These are phyloP conservation scores for Alternaria brassicae DNA, from an alignment of 2,329 filamentous ascomycete species.

Conservation along the genomic window DNA sequence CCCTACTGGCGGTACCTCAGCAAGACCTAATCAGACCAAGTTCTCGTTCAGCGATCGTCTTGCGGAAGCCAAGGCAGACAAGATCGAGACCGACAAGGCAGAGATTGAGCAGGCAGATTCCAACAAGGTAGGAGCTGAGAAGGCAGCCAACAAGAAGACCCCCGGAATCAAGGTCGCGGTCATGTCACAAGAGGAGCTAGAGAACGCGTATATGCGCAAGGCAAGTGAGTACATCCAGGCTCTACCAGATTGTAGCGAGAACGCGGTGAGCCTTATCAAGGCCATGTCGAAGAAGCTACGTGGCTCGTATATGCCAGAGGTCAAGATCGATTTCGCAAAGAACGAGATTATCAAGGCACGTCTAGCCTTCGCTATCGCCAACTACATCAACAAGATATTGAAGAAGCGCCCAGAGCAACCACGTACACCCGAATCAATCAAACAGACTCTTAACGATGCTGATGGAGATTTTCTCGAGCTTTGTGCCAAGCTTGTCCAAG, in stretches of 20 bases:
- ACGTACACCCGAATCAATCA: slow-evolving; percentile 19
- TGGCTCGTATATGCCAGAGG: slow-evolving; percentile 12
- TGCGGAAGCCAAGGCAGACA: not conserved
- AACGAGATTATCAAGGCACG: slow-evolving; percentile 24
- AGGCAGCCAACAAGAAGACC: not conserved
- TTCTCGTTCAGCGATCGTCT: slow-evolving; percentile 12
- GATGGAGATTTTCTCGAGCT: slow-evolving; percentile 35
- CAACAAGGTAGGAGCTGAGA: not conserved
- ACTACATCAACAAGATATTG: slow-evolving; percentile 27
- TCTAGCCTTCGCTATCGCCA: slow-evolving; percentile 29
- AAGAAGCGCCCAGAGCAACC: slow-evolving; percentile 15
- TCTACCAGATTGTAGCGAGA: slow-evolving; percentile 12
- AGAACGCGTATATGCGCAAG: slow-evolving; percentile 25
- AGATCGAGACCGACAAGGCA: not conserved
- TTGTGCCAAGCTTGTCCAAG: slow-evolving; percentile 28
- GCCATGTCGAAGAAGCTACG: slow-evolving; percentile 28
- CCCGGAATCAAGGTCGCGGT: not conserved
- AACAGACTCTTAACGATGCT: slow-evolving; percentile 20
- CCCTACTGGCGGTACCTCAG: not conserved
- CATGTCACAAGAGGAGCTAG: slow-evolving; percentile 14
- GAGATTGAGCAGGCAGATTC: not conserved
- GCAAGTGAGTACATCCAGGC: slow-evolving; percentile 26
- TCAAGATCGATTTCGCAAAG: slow-evolving; percentile 7
- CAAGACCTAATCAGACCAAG: slow-evolving; percentile 3
- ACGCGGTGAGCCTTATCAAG: slow-evolving; percentile 19